Conservation (phyloP, 1,139 yeast species). For the Saccharomycopsis crataegensis region DNA sequence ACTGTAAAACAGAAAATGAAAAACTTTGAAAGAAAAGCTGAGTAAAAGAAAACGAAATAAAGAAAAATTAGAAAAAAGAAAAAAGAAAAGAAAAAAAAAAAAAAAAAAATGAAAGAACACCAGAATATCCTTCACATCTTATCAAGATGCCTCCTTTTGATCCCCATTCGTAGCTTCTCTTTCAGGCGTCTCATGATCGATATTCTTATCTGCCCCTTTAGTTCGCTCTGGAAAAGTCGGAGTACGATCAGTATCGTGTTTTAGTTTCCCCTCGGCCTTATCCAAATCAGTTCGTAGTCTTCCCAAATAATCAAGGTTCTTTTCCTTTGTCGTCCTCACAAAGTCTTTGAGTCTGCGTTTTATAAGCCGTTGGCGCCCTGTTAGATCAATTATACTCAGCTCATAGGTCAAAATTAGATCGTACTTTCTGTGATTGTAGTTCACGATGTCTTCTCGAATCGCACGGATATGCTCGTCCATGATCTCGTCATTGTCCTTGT, state of each 20-base stretch:
- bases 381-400: constrained; percentile 9
- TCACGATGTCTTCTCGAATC: constrained; percentile 11
- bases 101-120: too few relatives aligned
- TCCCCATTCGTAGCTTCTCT: too few relatives aligned
- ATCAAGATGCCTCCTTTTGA: too few relatives aligned
- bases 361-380: not conserved
- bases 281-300: constrained; percentile 8
- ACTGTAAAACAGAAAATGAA: too few relatives aligned
- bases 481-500: not conserved
- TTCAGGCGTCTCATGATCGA: too few relatives aligned
- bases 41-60: too few relatives aligned
- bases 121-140: too few relatives aligned
- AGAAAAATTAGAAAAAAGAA: too few relatives aligned
- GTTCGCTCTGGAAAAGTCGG: not conserved
- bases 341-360: constrained; percentile 5
- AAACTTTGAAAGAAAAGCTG: too few relatives aligned
- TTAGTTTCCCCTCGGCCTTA: not conserved
- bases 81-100: too few relatives aligned
- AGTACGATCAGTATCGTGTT: not conserved
- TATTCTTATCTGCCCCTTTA: too few relatives aligned
- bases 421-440: constrained; percentile 6
- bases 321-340: constrained; percentile 1
- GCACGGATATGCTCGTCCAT: not conserved
- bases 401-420: constrained; percentile 15
- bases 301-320: constrained; percentile 4